Evolutionary conservation across 345 rosid species (phyloP).

Genomic region (Euclidium syriacum): DNA sequence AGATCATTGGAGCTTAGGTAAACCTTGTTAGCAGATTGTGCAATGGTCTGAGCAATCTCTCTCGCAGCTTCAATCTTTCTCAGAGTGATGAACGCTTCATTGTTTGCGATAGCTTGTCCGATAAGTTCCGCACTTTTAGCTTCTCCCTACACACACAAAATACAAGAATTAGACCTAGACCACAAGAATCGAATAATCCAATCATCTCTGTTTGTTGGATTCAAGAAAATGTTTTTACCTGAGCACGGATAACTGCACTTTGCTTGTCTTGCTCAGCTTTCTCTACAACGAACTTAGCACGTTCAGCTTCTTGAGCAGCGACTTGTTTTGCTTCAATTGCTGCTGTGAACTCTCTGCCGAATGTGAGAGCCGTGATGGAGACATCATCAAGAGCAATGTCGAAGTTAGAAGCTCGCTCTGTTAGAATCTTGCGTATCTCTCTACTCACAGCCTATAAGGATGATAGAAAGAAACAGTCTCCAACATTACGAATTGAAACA

Average conservation of each 20-base stretch:
- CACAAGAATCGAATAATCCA: background rate
- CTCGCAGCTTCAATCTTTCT: slow-evolving; percentile 94
- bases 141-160: slow-evolving; percentile 81
- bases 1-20: slow-evolving; percentile 69
- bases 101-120: slow-evolving; percentile 90
- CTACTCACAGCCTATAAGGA: slow-evolving; percentile 41
- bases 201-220: background rate
- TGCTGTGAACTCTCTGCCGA: slow-evolving; percentile 91
- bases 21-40: slow-evolving; percentile 68
- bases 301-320: slow-evolving; percentile 95
- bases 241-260: slow-evolving; percentile 88
- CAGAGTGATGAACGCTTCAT: slow-evolving; percentile 84
- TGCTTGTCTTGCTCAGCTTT: slow-evolving; percentile 96
- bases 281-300: slow-evolving; percentile 90
- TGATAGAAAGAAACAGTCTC: background rate
- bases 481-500: background rate
- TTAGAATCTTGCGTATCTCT: slow-evolving; percentile 82
- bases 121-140: slow-evolving; percentile 92
- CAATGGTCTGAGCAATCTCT: slow-evolving; percentile 79
- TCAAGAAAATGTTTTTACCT: too few species aligned
- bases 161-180: background rate
- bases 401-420: slow-evolving; percentile 70
- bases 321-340: slow-evolving; percentile 97
- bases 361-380: slow-evolving; percentile 79
- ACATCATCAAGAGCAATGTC: slow-evolving; percentile 76